These are phyloP conservation scores for Lentinula boryana DNA, from an alignment of 768 basidiomycete species.

Conservation along the genomic window DNA sequence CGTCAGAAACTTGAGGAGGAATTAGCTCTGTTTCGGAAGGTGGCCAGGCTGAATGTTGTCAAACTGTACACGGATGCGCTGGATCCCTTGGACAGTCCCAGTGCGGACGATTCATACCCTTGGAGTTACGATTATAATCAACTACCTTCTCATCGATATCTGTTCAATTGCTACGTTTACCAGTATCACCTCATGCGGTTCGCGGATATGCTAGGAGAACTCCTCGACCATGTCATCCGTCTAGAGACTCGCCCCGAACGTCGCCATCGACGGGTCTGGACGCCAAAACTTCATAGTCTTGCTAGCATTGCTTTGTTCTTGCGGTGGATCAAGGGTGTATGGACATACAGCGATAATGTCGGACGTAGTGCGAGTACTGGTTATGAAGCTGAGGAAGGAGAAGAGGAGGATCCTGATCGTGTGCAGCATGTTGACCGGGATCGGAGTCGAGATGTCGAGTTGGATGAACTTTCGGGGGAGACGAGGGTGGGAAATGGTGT, in stretches of 20 bases:
- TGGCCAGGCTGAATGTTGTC: background rate
- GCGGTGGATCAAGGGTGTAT: background rate
- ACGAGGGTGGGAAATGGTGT: slow-evolving; percentile 32
- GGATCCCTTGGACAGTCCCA: slow-evolving; percentile 24
- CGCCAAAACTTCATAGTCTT: background rate
- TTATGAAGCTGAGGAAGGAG: slow-evolving; percentile 37
- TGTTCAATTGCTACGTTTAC: slow-evolving; percentile 73
- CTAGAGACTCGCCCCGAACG: slow-evolving; percentile 1
- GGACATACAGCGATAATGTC: background rate
- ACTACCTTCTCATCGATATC: slow-evolving; percentile 56
- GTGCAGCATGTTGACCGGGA: slow-evolving; percentile 6
- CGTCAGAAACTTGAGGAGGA: slow-evolving; percentile 26
- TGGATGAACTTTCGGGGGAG: background rate
- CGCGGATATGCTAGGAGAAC: slow-evolving; percentile 22
- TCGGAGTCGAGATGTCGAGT: background rate
- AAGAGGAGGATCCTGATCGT: slow-evolving; percentile 70
- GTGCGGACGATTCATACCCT: slow-evolving; percentile 14
- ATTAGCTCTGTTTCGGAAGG: slow-evolving; percentile 40
- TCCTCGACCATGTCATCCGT: slow-evolving; percentile 13
- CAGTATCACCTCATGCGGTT: slow-evolving; percentile 49
- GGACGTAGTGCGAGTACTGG: slow-evolving; percentile 9
- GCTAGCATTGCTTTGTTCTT: background rate
- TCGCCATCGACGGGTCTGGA: slow-evolving; percentile 1
- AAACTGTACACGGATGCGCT: slow-evolving; percentile 58
- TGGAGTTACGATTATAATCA: slow-evolving; percentile 21